These are phyloP conservation scores for Camelina sativa DNA, from an alignment of 345 rosid species.

Conservation along the genomic window DNA sequence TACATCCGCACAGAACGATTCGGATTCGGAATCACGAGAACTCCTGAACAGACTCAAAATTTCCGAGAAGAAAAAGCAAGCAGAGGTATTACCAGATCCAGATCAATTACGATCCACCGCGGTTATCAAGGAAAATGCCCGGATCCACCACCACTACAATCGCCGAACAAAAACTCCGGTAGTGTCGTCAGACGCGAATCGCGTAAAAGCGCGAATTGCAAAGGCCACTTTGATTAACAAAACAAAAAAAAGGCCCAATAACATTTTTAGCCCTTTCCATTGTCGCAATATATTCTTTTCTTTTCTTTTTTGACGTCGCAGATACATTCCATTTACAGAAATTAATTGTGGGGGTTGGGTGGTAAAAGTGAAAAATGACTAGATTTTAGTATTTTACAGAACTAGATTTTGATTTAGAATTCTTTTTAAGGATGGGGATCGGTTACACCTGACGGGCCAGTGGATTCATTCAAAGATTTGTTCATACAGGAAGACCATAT, in stretches of 20 bases:
- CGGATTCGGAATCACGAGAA: too few species aligned
- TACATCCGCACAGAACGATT: slow-evolving; percentile 30
- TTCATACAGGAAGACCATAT: too few species aligned
- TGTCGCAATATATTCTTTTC: too few species aligned
- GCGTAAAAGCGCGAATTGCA: slow-evolving; percentile 11
- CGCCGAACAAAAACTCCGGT: slow-evolving; percentile 33
- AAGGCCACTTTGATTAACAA: slow-evolving; percentile 27
- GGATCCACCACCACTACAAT: slow-evolving; percentile 28
- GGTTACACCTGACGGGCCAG: too few species aligned
- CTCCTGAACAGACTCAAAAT: neutral
- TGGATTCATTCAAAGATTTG: too few species aligned
- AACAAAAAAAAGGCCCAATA: slow-evolving; percentile 23
- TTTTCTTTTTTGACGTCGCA: too few species aligned
- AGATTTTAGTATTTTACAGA: too few species aligned
- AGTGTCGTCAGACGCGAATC: slow-evolving; percentile 6
- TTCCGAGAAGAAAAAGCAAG: neutral
- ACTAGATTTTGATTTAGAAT: too few species aligned
- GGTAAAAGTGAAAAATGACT: too few species aligned
- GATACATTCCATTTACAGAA: too few species aligned
- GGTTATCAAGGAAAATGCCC: neutral
- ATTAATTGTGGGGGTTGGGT: too few species aligned
- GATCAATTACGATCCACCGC: slow-evolving; percentile 33
- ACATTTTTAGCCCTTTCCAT: neutral
- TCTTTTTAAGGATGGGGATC: too few species aligned
- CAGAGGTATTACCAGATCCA: slow-evolving; percentile 22